Evolutionary conservation across 768 basidiomycete species (phyloP).

Genomic region (Gloeophyllum trabeum): DNA sequence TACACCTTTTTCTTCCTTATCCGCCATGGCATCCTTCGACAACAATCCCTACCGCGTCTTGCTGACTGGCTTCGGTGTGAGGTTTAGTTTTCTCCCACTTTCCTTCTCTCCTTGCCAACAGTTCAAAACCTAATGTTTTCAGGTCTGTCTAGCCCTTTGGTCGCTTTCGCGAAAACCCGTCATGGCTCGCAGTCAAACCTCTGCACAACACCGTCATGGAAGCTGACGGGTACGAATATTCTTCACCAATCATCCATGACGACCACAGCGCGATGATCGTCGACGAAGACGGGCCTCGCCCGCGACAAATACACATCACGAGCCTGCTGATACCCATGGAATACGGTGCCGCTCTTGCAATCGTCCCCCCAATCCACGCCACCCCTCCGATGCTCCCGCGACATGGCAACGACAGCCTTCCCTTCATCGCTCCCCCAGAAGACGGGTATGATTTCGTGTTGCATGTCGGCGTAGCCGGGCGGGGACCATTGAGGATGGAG

Average conservation of each 20-base stretch:
- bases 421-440: constrained; percentile 27
- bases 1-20: too few species aligned
- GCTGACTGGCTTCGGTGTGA: constrained; percentile 43
- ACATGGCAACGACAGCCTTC: constrained; percentile 23
- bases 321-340: constrained; percentile 44
- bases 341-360: constrained; percentile 43
- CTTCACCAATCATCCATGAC: constrained; percentile 13
- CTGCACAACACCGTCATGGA: constrained; percentile 45
- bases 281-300: constrained; percentile 16
- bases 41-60: constrained; percentile 31
- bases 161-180: constrained; percentile 36
- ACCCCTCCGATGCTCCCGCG: constrained; percentile 39
- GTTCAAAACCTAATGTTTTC: too few species aligned
- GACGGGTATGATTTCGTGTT: constrained; percentile 60
- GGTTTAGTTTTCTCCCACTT: constrained; percentile 12
- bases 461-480: constrained; percentile 60
- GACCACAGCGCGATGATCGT: constrained; percentile 6
- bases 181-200: constrained; percentile 58
- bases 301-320: constrained; percentile 46
- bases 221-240: constrained; percentile 23
- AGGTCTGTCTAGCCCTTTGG: constrained; percentile 14
- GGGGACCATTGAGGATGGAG: constrained; percentile 55
- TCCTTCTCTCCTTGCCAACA: too few species aligned
- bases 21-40: too few species aligned
- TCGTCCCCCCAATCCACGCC: constrained; percentile 48